Percentiles rank a stretch among this genome's conserved stretches.
Evolutionary conservation across 306 rosid genomes (phyloP).

Genomic region (Medicago lupulina): DNA sequence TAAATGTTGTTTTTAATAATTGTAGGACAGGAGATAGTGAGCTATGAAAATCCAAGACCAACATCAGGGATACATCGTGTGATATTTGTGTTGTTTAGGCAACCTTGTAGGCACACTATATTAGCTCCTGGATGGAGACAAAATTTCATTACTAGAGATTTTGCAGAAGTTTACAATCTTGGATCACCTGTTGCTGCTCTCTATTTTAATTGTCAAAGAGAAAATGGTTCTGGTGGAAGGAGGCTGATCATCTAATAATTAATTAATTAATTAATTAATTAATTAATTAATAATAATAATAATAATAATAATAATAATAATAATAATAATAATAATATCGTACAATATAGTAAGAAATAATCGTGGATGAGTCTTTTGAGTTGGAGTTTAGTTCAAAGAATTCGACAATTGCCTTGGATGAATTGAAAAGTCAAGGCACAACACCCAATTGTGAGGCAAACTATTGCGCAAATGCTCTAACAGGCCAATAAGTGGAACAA

Average conservation of each 20-base stretch:
- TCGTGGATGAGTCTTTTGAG: not conserved
- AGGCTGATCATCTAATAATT: not conserved
- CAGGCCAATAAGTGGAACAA: too few species aligned
- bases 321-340: too few species aligned
- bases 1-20: too few species aligned
- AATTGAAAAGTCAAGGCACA: too few species aligned
- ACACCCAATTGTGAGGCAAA: too few species aligned
- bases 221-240: slow-evolving; percentile 70
- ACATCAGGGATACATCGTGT: slow-evolving; percentile 77
- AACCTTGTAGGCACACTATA: slow-evolving; percentile 61
- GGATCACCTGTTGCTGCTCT: slow-evolving; percentile 78
- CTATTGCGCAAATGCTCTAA: too few species aligned
- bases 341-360: not conserved
- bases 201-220: slow-evolving; percentile 73
- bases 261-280: not conserved
- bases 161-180: slow-evolving; percentile 75
- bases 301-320: too few species aligned
- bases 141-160: slow-evolving; percentile 73
- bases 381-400: too few species aligned
- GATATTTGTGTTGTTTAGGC: slow-evolving; percentile 67
- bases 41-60: slow-evolving; percentile 70
- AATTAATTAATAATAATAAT: not conserved
- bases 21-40: slow-evolving; percentile 50
- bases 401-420: too few species aligned
- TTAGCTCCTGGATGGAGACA: slow-evolving; percentile 89